Conservation (phyloP, 176 grass and related monocot species). For the Paspalum vaginatum region DNA sequence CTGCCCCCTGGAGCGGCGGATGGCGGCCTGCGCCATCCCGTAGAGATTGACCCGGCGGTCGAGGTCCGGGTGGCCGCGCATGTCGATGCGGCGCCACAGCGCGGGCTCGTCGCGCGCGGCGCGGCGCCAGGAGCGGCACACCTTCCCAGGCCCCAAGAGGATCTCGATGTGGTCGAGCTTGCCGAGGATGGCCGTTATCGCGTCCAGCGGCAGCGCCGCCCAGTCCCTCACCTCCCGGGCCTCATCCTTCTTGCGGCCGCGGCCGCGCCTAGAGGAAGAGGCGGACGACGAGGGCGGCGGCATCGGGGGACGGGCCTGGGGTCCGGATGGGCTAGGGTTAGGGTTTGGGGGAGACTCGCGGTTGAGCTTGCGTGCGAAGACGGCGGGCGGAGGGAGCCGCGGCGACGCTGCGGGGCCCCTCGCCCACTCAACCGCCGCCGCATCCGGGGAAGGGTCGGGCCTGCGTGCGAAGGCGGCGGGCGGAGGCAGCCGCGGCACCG, state of each 20-base stretch:
- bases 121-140: constrained; percentile 2
- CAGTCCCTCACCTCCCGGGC: not conserved
- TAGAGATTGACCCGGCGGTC: not conserved
- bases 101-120: not conserved
- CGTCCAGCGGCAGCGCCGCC: constrained; percentile 1
- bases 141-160: not conserved
- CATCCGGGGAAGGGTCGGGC: not conserved
- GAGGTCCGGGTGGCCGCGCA: not conserved
- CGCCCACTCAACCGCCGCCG: not conserved
- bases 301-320: not conserved
- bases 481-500: not conserved
- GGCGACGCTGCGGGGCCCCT: not conserved
- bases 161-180: constrained; percentile 23
- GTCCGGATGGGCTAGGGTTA: not conserved
- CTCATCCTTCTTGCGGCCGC: not conserved
- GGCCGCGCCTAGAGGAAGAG: not conserved
- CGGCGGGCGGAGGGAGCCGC: not conserved
- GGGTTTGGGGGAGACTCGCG: not conserved
- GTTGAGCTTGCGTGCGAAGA: not conserved
- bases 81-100: constrained; percentile 23
- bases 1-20: constrained; percentile 23
- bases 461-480: not conserved
- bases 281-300: not conserved
- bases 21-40: constrained; percentile 9
- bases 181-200: not conserved